Evolutionary conservation across 1,139 yeast species (phyloP).

Genomic region (Sugiyamaella paludigena): DNA sequence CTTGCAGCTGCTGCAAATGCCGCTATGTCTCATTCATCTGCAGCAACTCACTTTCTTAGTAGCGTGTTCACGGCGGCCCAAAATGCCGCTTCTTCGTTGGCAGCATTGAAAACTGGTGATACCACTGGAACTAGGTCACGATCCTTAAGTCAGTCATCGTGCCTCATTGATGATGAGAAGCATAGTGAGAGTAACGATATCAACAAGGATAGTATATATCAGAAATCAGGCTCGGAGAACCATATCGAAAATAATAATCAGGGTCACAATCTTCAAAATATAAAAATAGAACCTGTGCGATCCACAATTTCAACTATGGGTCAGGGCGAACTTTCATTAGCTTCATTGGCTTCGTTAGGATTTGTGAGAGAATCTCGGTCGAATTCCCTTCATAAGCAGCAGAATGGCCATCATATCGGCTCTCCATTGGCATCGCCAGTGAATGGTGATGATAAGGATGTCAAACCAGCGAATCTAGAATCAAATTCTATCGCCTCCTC

Average conservation of each 20-base stretch:
- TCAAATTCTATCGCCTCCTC: too few species aligned
- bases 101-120: constrained; percentile 15
- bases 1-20: background rate
- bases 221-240: background rate
- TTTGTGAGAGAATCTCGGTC: constrained; percentile 5
- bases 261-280: background rate
- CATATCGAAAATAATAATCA: constrained; percentile 2
- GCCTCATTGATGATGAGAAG: background rate
- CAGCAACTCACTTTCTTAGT: constrained; percentile 30
- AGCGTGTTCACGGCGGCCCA: constrained; percentile 36
- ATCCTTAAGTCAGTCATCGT: constrained; percentile 4
- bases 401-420: background rate
- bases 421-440: constrained; percentile 3
- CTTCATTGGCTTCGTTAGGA: constrained; percentile 30
- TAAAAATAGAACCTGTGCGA: constrained; percentile 36
- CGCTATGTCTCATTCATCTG: constrained; percentile 23
- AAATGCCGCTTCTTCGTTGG: constrained; percentile 34
- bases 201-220: constrained; percentile 1
- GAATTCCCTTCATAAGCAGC: background rate
- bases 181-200: constrained; percentile 1
- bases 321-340: constrained; percentile 64
- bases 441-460: background rate
- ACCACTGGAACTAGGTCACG: constrained; percentile 12
- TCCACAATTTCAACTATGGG: constrained; percentile 61
- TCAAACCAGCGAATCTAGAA: background rate